Evolutionary conservation across 257 asterid genomes (phyloP).

Genomic region (Rehmannia glutinosa): DNA sequence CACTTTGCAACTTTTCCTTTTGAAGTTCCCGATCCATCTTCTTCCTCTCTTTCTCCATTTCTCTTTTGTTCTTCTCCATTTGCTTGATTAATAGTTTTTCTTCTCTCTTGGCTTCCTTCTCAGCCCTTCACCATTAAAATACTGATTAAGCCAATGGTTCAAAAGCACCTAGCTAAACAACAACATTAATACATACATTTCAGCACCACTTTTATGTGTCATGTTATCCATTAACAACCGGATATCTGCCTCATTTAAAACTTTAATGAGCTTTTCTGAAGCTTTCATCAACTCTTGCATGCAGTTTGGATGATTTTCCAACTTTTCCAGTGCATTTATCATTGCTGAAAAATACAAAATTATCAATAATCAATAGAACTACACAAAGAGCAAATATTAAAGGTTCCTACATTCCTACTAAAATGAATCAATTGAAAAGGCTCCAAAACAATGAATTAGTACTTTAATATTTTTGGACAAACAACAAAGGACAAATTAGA

Average conservation of each 20-base stretch:
- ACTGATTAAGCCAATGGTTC: constrained; percentile 20
- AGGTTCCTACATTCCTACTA: neutral
- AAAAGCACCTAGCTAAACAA: constrained; percentile 10
- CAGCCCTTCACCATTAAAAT: constrained; percentile 57
- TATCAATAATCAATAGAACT: constrained; percentile 8
- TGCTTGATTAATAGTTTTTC: constrained; percentile 57
- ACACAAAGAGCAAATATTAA: neutral
- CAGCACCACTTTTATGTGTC: constrained; percentile 45
- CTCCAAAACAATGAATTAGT: neutral
- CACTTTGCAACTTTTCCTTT: constrained; percentile 71
- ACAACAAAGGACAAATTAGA: neutral
- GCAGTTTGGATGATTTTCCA: constrained; percentile 35
- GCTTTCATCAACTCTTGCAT: constrained; percentile 64
- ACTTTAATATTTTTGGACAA: neutral
- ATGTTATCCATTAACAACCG: constrained; percentile 44
- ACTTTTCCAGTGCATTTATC: constrained; percentile 52
- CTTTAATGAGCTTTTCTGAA: constrained; percentile 62
- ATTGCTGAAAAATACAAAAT: constrained; percentile 50
- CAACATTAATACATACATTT: constrained; percentile 49
- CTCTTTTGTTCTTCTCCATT: constrained; percentile 70
- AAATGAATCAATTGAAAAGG: constrained; percentile 2
- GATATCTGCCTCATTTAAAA: constrained; percentile 69
- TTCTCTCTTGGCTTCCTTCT: constrained; percentile 54
- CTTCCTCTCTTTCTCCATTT: constrained; percentile 73
- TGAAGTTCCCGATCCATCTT: constrained; percentile 61